Evolutionary conservation across 1,139 yeast species (phyloP).

Genomic region (Geotrichum bryndzae): DNA sequence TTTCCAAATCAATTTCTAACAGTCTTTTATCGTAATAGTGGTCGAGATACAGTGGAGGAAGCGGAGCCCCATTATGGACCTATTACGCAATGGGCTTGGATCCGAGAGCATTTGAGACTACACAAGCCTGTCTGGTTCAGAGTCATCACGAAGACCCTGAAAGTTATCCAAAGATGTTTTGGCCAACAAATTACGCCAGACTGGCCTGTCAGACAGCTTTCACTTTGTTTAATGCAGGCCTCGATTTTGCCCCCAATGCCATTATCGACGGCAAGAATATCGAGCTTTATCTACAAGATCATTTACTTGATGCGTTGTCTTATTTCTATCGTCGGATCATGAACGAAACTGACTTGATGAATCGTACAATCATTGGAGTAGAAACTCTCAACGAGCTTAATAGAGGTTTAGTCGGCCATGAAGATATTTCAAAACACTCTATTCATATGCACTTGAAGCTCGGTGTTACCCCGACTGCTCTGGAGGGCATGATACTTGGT

Average conservation of each 20-base stretch:
- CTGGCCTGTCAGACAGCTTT: constrained; percentile 78
- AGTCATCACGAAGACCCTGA: constrained; percentile 42
- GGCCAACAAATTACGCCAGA: constrained; percentile 84
- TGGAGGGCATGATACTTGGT: constrained; percentile 46
- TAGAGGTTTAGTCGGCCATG: constrained; percentile 30
- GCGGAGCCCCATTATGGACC: constrained; percentile 96
- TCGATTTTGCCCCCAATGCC: constrained; percentile 60
- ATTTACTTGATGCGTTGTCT: constrained; percentile 49
- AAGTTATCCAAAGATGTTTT: constrained; percentile 73
- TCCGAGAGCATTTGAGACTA: constrained; percentile 57
- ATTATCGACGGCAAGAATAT: constrained; percentile 61
- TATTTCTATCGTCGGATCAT: constrained; percentile 49
- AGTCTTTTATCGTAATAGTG: constrained; percentile 38
- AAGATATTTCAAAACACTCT: constrained; percentile 29
- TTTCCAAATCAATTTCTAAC: neutral
- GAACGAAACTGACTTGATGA: constrained; percentile 51
- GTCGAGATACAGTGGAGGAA: constrained; percentile 89
- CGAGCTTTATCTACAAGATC: constrained; percentile 65
- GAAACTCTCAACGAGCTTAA: constrained; percentile 79
- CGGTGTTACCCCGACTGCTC: constrained; percentile 34
- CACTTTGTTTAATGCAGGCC: constrained; percentile 79
- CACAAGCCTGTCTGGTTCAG: constrained; percentile 75
- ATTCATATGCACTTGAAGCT: constrained; percentile 31
- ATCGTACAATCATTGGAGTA: constrained; percentile 53
- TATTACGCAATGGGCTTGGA: constrained; percentile 89